Conservation (phyloP, 352 stramenopile species). For the Phytophthora melonis region DNA sequence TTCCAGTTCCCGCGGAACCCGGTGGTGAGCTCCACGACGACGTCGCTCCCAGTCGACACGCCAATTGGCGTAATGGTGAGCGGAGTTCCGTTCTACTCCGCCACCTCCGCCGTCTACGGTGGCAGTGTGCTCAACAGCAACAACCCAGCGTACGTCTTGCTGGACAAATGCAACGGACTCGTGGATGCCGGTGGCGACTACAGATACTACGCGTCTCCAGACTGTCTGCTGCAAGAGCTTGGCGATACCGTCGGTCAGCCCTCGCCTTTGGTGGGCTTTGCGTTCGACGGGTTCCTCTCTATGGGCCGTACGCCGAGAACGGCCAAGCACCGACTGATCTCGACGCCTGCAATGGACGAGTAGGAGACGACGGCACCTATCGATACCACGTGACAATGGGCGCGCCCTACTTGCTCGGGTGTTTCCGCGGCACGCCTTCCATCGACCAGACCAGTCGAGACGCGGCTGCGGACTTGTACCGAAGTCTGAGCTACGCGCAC, state of each 20-base stretch:
- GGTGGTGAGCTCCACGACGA: constrained; percentile 23
- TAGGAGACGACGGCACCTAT: constrained; percentile 72
- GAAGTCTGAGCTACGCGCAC: constrained; percentile 68
- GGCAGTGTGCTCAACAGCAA: constrained; percentile 52
- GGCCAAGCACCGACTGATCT: constrained; percentile 58
- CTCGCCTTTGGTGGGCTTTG: constrained; percentile 75
- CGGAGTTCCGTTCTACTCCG: constrained; percentile 71
- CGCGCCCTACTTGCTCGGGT: constrained; percentile 72
- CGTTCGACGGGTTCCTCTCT: constrained; percentile 81
- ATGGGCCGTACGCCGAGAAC: constrained; percentile 63
- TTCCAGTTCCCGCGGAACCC: constrained; percentile 71
- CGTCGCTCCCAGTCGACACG: constrained; percentile 47
- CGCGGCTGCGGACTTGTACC: constrained; percentile 43
- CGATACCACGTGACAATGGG: constrained; percentile 68
- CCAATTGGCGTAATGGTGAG: constrained; percentile 80
- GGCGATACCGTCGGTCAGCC: constrained; percentile 38
- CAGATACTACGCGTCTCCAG: constrained; percentile 72
- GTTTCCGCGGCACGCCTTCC: constrained; percentile 52
- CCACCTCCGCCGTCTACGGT: constrained; percentile 44
- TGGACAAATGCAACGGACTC: constrained; percentile 81
- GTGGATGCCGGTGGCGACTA: constrained; percentile 75
- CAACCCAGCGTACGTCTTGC: constrained; percentile 48
- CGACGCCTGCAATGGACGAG: constrained; percentile 73
- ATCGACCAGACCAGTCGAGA: constrained; percentile 21
- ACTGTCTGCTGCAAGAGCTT: constrained; percentile 69